Evolutionary conservation across 2,329 filamentous ascomycete species (phyloP), one percentile per base, ranked within the genome.

Genomic region (Diaporthe citrichinensis): DNA sequence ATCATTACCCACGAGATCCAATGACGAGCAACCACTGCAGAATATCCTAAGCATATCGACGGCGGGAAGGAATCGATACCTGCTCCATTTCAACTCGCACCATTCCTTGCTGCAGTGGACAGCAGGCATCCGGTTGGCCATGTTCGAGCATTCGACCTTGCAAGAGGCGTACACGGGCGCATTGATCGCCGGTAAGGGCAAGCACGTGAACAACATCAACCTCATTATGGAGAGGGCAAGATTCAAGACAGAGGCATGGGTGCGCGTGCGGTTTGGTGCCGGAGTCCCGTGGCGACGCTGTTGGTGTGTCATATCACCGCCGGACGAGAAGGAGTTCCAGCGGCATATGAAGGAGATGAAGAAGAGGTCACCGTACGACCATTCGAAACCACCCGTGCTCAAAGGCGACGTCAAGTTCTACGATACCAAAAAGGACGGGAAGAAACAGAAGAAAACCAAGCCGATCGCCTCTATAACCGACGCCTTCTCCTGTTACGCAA

Each of bases 131-230:
- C 92, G 97, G 62, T 91, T 99, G 31, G 91, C 96, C 80, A 98
- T 98, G 91, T 98, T 93, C 83, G 97, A 99, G 86, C 94, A 98
- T 81, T 92, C 95, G 1, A 95, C 95, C 0, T 87, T 99, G 46
- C 96, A 98, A 82, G 97, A 99, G 85, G 95, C 97, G 1, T 99
- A 99, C 83, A 99, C 97, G 0, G 97, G 97, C 9, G 96, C 96
- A 28, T 87, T 99, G 59, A 97, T 99, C 81, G 97, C 97, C 15
- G 97, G 96, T 73, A 98, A 98, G 85, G 97, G 96, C 75, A 97
- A 95, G 83, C 85, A 86, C 1, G 85, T 99, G 72, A 98, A 98
- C 86, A 97, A 95, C 82, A 98, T 98, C 82, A 94, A 93, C 79
- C 85, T 92, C 36, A 96, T 99, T 78, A 94, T 98, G 90, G 95